A percentile compares a stretch with the other conserved stretches of the same genome.
Evolutionary conservation across 148 eudicot species (phyloP).

Genomic region (Rhododendron ferrugineum): DNA sequence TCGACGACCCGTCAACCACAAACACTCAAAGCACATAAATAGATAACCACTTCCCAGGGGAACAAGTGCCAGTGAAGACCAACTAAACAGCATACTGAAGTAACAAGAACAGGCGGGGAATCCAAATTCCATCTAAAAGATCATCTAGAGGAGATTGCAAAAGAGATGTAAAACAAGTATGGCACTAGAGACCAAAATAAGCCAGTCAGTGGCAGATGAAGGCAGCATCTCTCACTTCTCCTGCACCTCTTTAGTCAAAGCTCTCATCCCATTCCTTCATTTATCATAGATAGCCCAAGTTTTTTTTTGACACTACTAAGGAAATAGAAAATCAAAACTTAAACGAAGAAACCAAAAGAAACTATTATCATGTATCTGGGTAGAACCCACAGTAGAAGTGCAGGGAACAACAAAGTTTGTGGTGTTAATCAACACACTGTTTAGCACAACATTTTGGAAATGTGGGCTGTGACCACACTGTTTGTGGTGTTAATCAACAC

Average conservation of each 20-base stretch:
- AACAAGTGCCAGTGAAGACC: neutral
- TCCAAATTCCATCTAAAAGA: neutral
- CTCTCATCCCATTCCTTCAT: neutral
- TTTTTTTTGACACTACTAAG: neutral
- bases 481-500: no score
- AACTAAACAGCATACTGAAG: neutral
- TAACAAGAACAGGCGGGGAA: neutral
- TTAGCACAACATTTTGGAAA: no score
- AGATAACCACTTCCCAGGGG: neutral
- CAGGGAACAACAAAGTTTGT: no score
- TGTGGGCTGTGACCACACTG: no score
- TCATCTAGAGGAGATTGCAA: neutral
- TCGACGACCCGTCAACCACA: neutral
- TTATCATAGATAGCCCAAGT: neutral
- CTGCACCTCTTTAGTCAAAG: neutral
- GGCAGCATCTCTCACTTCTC: neutral
- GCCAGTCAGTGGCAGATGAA: neutral
- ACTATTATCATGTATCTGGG: neutral
- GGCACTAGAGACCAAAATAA: neutral
- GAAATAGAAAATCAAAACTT: neutral
- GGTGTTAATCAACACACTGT: no score
- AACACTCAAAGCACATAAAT: neutral
- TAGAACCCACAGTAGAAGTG: neutral
- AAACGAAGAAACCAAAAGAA: neutral
- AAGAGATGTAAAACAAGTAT: neutral